Conservation (phyloP, 2,329 filamentous ascomycete genomes). For the Penicillium capsulatum region DNA sequence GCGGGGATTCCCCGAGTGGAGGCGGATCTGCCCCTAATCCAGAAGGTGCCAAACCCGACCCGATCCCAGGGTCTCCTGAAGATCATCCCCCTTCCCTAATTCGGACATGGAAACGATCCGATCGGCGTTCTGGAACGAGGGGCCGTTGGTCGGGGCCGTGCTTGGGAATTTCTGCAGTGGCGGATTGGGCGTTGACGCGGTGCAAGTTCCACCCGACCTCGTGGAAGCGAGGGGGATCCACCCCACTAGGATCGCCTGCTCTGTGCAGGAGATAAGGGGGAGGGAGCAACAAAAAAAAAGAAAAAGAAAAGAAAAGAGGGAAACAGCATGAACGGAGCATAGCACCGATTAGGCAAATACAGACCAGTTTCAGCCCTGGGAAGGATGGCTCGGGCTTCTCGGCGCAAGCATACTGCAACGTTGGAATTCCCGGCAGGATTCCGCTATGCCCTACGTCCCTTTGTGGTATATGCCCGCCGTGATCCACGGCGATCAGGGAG, state of each 20-base stretch:
- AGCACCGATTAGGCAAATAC: too few species aligned
- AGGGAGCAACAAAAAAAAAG: background rate
- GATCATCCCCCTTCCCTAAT: constrained; percentile 6
- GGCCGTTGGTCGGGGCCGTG: constrained; percentile 11
- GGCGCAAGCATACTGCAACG: background rate
- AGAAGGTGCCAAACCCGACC: constrained; percentile 5
- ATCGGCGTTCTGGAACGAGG: constrained; percentile 25
- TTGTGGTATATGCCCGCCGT: background rate
- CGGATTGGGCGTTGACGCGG: constrained; percentile 19
- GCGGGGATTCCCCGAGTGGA: too few species aligned
- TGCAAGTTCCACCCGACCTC: constrained; percentile 19
- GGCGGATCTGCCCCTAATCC: background rate
- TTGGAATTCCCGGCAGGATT: background rate
- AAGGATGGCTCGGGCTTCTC: background rate
- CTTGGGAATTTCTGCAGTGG: constrained; percentile 17
- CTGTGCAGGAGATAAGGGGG: constrained; percentile 8
- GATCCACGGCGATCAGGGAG: constrained; percentile 12
- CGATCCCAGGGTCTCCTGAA: constrained; percentile 18
- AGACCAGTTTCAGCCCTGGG: background rate
- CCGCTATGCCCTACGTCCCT: background rate
- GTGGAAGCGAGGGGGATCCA: constrained; percentile 27
- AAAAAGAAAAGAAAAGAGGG: too few species aligned
- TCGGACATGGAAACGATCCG: constrained; percentile 11
- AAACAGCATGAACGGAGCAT: too few species aligned
- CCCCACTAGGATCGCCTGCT: constrained; percentile 24